Evolutionary conservation across 1,284 basidiomycete genomes (phyloP), one percentile per base, ranked within the genome.

Genomic region (Sporisorium reilianum): DNA sequence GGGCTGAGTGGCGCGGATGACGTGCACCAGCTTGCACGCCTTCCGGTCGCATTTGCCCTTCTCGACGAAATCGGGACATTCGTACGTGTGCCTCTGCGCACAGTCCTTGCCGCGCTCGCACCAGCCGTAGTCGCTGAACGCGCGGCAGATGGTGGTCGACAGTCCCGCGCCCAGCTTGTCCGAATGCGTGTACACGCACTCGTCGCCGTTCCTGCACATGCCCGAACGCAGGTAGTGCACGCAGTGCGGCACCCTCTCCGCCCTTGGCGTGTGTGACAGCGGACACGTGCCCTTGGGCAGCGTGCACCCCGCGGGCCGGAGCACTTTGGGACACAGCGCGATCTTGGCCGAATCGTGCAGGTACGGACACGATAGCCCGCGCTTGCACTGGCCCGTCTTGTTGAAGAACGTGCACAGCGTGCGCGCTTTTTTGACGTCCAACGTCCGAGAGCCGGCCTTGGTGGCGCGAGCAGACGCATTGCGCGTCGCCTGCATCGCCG

Each of bases 241-340:
- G 45, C 83, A 84, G 54, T 84, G 80, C 32, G 83, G 83, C n/a
- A 76, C 67, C 2, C 79, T 50, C 28, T 84, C 71, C 2, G 78
- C 34, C 41, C 58, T 57, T 4, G 50, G 68, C 7, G 62, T 74
- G 38, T 84, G 83, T 16, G 78, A 80, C 14, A 84, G 56, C 25
- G 69, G 74, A 67, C 83, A 84, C 11, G 79, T 76, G 0, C 81
- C 80, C 18, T 63, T 59, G 10, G 81, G 63, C 41, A 76, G 32
- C 5, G 56, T 59, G 66, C 83, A 84, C 3, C 83, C 83, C 0
- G 51, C 48, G 1, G 82, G 69, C 12, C 78, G 64, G 4, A 84
- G 61, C 22, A 73, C 76, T 26, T 80, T 68, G 4, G 83, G 79
- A 73, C 83, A 84, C 9, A 84, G 56, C 3, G 83, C 82, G 14